Percentiles rank a stretch among this genome's conserved stretches.
phyloP scores from a whole-genome alignment of 177 flowering plant species.

The Telopea speciosissima region DNA sequence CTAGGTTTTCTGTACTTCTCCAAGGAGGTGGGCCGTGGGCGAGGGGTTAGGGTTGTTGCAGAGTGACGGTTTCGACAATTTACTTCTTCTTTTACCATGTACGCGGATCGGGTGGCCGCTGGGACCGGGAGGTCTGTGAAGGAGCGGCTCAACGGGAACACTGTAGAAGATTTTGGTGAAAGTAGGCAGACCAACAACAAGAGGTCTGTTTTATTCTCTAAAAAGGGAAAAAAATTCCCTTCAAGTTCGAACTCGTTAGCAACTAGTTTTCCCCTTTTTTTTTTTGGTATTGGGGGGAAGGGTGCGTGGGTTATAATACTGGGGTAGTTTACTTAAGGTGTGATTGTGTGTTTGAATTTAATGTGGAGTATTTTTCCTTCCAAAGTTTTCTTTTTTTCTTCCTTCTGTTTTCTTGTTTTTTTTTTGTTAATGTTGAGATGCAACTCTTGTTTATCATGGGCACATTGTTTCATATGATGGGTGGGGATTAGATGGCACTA shows the following conservation, averaged over 20 bases:
- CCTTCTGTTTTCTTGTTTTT: too few species aligned
- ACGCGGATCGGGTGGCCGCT: slow-evolving; percentile 24
- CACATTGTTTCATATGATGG: neutral
- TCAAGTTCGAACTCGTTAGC: neutral
- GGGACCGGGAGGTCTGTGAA: slow-evolving; percentile 25
- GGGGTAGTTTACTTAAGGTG: neutral
- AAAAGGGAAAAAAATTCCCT: neutral
- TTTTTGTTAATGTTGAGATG: too few species aligned
- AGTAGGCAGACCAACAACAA: slow-evolving; percentile 13
- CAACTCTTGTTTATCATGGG: too few species aligned
- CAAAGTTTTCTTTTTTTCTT: too few species aligned
- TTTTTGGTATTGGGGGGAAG: too few species aligned
- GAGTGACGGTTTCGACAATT: neutral
- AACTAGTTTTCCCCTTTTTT: too few species aligned
- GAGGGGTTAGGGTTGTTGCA: slow-evolving; percentile 3
- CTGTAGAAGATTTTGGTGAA: slow-evolving; percentile 10
- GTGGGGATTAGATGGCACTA: neutral
- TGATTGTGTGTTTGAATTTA: neutral
- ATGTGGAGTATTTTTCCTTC: too few species aligned
- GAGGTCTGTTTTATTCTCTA: slow-evolving; percentile 13
- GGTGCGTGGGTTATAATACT: too few species aligned
- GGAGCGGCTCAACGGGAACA: slow-evolving; percentile 25
- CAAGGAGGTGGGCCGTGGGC: neutral
- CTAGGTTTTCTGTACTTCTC: neutral
- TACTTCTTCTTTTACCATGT: slow-evolving; percentile 12